Evolutionary conservation across 2,329 filamentous ascomycete species (phyloP), one percentile per base, ranked within the genome.

Genomic region (Ciborinia camelliae): DNA sequence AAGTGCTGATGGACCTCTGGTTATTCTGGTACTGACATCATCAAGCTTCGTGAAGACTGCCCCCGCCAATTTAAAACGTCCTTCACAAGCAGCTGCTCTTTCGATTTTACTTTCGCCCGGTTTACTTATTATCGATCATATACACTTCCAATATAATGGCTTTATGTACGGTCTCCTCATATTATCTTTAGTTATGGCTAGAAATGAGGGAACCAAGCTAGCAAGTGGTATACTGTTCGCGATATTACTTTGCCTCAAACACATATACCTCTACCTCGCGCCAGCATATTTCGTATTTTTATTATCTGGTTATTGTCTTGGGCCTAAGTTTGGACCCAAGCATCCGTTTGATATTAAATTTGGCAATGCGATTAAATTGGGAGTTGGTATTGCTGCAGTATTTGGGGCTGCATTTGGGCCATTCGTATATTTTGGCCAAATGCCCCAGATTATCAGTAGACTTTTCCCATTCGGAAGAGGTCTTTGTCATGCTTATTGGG

Each of bases 141-240:
- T 97, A 69, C 93, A 97, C 77, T 99, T 99, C 77, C 95, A 99
- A 81, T 99, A 99, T 81, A 99, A 99, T 80, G 94, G 95, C 48
- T 92, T 93, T 78, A 86, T 99, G 78, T 99, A 98, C 76, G 95
- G 95, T 45, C 81, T 98, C 51, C 81, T 99, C 59, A 85, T 98
- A 45, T 82, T 94, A 62, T 98, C 95, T 2, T 83, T 99, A 55
- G 90, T 96, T 1, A 80, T 96, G 66, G 92, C 92, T 8, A 87
- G 91, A 59, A 86, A 88, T 71, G 86, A 85, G 73, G 89, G 89
- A 3, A 90, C 90, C 0, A 81, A 95, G 41, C 82, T 98, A 15
- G 80, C 82, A 53, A 95, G 92, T 71, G 95, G 92, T 0, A 80
- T 96, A 2, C 77, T 92, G 8, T 99, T 98, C 76, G 93, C 94